Evolutionary conservation across 202 grass and related monocot species (phyloP), one percentile per base, ranked within the genome.

Genomic region (Brachypodium distachyon): DNA sequence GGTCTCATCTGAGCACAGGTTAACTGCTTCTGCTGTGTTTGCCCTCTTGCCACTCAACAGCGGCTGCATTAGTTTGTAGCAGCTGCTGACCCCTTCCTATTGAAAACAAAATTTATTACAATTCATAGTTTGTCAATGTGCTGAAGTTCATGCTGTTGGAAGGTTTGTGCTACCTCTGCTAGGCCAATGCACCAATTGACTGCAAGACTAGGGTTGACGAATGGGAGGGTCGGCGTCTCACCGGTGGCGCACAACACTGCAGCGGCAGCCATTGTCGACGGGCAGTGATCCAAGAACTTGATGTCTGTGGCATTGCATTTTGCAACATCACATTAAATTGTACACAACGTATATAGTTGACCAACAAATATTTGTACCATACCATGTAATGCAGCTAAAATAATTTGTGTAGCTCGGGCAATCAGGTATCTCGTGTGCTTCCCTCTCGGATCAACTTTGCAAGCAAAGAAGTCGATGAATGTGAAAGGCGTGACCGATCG

Each of bases 391-490:
- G 89, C 61, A 19, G 89, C 86, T 55, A 99, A 25, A 66, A 96
- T 89, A 13, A 93, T 85, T 73, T 82, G 80, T 38, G 96, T 85
- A 14, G 92, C 89, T 31, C 88, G 67, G 44, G 78, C 76, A 65
- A 81, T 85, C 54, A 99, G 74, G 47, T 61, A 76, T 55, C 77
- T 83, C 8, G 43, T 75, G 51, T 90, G 82, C 83, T 78, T 91
- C 38, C 92, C 90, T 19, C 61, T 71, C 9, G 87, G 83, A 53
- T 93, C 90, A 19, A 85, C 81, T 88, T 96, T 99, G 78, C 81
- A 83, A 23, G 86, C 92, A 52, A 99, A 99, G 81, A 91, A 91
- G 87, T 93, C 78, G 62, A 96, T 87, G 83, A 93, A 99, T 59
- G 77, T 79, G 72, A 99, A 93, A 6, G 96, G 92, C 0, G 92